Conservation (phyloP, 2,329 filamentous ascomycete species). For the Alternaria sp. region DNA sequence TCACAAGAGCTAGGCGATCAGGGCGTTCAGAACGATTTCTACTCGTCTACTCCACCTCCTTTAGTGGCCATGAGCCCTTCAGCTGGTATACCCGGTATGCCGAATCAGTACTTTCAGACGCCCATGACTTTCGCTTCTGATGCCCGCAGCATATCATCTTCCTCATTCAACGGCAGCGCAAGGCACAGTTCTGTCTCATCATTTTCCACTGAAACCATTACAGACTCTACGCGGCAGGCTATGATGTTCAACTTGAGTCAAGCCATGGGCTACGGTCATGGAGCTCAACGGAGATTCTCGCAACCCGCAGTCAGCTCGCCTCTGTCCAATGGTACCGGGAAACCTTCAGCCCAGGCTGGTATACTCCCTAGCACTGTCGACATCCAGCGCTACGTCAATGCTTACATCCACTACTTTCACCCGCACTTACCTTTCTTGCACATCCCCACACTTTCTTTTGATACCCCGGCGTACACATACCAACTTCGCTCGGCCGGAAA, state of each 20-base stretch:
- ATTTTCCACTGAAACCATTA: slow-evolving; percentile 69
- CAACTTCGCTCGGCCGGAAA: slow-evolving; percentile 64
- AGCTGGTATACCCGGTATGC: slow-evolving; percentile 70
- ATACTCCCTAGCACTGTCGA: slow-evolving; percentile 81
- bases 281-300: slow-evolving; percentile 63
- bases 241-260: slow-evolving; percentile 67
- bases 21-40: slow-evolving; percentile 71
- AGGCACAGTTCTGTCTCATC: slow-evolving; percentile 66
- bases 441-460: slow-evolving; percentile 88
- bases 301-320: slow-evolving; percentile 64
- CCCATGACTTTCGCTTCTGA: slow-evolving; percentile 74
- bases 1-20: slow-evolving; percentile 77
- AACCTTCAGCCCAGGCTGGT: slow-evolving; percentile 55
- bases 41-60: slow-evolving; percentile 79
- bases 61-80: slow-evolving; percentile 74
- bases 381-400: slow-evolving; percentile 86
- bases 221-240: slow-evolving; percentile 69
- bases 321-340: slow-evolving; percentile 46
- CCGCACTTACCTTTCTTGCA: slow-evolving; percentile 95
- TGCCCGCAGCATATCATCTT: slow-evolving; percentile 66
- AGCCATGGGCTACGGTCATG: slow-evolving; percentile 60
- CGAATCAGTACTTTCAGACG: slow-evolving; percentile 67
- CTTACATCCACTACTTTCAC: slow-evolving; percentile 91
- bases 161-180: slow-evolving; percentile 72
- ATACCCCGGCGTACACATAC: slow-evolving; percentile 71